Evolutionary conservation across 768 basidiomycete species (phyloP), one percentile per base, ranked within the genome.

Genomic region (Mycena chlorophos): DNA sequence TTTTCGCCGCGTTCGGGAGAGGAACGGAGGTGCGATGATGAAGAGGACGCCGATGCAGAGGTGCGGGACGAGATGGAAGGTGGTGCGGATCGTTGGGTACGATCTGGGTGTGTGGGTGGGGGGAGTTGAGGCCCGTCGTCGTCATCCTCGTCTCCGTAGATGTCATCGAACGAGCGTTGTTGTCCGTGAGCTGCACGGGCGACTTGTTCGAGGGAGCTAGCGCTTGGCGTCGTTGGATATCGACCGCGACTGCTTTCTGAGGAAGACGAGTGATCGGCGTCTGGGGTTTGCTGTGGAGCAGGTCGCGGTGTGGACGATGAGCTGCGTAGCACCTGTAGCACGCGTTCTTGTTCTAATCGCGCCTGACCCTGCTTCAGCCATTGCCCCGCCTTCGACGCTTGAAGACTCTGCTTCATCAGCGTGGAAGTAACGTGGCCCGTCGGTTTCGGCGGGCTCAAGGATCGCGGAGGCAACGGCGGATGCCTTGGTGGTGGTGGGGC

Each of bases 331-430:
- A 91, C 84, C 67, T 85, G 82, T 56, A 89, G 72, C 19, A 89
- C 80, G 10, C 89, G 76, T 65, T 87, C 86, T 60, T 82, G 81
- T 66, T 88, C 87, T 17, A 89, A 74, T 58, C 81, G 77, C 38
- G 82, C 82, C 63, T 90, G 86, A 0, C 82, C 84, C 46, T 81
- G 80, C 69, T 89, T 88, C 69, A 89, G 74, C 3, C 78, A 79
- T 67, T 88, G 85, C 1, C 82, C 89, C 0, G 82, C 80, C 63
- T 88, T 88, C 54, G 81, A 84, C 5, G 90, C 90, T 50, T 87
- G 84, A 1, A 92, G 72, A 20, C 83, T 85, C 68, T 91, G 88
- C 56, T 80, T 80, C 73, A 89, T 89, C n/a, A 89, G 71, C 0
- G 79, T 77, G 12, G 83, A 86, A 22, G 83, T 84, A 26, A 82